These are phyloP conservation scores for Conringia planisiliqua DNA, from an alignment of 345 rosid species.

Conservation along the genomic window DNA sequence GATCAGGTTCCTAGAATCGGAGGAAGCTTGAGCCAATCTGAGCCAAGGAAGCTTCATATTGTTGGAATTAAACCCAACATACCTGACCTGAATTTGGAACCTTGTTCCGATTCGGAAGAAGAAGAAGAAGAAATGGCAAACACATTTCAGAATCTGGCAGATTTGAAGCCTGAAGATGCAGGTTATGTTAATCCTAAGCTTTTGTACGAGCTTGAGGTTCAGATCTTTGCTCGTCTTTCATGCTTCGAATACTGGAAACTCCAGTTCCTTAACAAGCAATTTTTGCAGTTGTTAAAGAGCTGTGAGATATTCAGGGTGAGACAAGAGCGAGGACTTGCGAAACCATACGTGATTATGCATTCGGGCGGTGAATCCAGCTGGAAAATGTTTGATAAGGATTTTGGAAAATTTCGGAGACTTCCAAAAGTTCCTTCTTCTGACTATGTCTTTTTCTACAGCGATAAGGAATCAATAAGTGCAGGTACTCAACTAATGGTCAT, in stretches of 20 bases:
- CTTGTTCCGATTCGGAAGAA: background rate
- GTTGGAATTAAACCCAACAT: background rate
- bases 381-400: slow-evolving; percentile 41
- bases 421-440: slow-evolving; percentile 62
- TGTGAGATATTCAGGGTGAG: background rate
- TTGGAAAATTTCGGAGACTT: slow-evolving; percentile 41
- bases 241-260: background rate
- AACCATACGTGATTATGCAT: slow-evolving; percentile 28
- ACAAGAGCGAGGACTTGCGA: background rate
- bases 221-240: background rate
- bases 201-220: background rate
- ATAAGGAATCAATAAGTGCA: slow-evolving; percentile 26
- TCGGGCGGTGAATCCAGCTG: slow-evolving; percentile 39
- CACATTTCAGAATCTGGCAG: too few species aligned
- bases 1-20: background rate
- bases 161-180: too few species aligned
- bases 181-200: background rate
- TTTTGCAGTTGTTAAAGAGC: background rate
- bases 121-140: background rate
- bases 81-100: background rate
- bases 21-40: background rate
- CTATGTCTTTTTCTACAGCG: slow-evolving; percentile 29
- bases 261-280: background rate
- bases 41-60: background rate
- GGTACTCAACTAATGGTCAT: slow-evolving; percentile 67